Evolutionary conservation across 768 basidiomycete genomes (phyloP), one percentile per base, ranked within the genome.

Genomic region (Russula brevipes): DNA sequence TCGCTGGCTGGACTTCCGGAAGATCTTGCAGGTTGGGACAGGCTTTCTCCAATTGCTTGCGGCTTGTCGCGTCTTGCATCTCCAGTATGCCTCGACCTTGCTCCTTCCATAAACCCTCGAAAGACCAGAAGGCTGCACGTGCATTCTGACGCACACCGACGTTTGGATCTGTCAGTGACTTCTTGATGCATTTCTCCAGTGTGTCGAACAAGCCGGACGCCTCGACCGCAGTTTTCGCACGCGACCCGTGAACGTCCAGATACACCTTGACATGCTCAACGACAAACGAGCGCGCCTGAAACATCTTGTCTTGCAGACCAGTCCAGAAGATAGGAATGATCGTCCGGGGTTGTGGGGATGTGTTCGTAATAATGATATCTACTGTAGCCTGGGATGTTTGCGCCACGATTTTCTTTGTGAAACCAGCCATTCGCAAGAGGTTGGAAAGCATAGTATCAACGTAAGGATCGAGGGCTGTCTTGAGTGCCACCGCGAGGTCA

Each of bases 371-470:
- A 62, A 98, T 77, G n/a, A 79, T 74, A 1, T 80, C 79, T 9
- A 91, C 81, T 1, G 85, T 79, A 2, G 81, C 77, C 72, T 98
- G 97, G 0, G 95, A 91, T 63, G 88, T 88, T 60, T 92, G 87
- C 4, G 89, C 92, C 30, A 85, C 83, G 53, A 98, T 86, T 73
- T 95, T 96, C 76, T 99, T 99, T 38, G 95, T 98, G 59, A 91
- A 86, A 8, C 85, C 86, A 35, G 90, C 85, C 90, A 98, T 89
- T 65, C 85, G 86, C 46, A 95, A 78, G 12, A 95, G 81, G 69
- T 88, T 82, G n/a, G 82, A 81, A 62, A 93, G 78, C 3, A 97
- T 70, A 2, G 79, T 73, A 54, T 98, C 97, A 70, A 87, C 87
- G 69, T 89, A 84, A 0, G 86, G 86, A 71, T 98, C 95, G 51